These are phyloP conservation scores for Hyphopichia fennica DNA, from an alignment of 1,139 yeast species.

Conservation along the genomic window DNA sequence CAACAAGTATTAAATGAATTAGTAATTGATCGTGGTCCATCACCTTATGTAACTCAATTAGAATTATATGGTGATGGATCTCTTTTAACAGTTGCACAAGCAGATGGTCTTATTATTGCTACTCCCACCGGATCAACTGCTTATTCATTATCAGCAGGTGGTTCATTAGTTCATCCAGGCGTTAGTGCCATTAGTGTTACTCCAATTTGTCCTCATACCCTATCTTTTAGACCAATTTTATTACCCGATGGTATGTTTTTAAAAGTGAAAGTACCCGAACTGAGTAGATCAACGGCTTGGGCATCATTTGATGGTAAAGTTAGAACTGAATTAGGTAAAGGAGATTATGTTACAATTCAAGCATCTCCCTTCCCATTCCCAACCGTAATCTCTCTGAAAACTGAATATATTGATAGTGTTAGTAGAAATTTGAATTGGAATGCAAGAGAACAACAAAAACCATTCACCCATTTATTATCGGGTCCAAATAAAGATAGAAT, in stretches of 20 bases:
- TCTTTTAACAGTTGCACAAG: constrained; percentile 80
- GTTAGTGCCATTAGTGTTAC: constrained; percentile 88
- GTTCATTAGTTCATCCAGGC: constrained; percentile 85
- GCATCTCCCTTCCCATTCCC: constrained; percentile 88
- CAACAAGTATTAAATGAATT: constrained; percentile 83
- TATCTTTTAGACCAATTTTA: constrained; percentile 83
- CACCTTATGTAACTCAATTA: constrained; percentile 81
- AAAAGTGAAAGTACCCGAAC: constrained; percentile 68
- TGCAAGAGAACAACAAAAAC: constrained; percentile 76
- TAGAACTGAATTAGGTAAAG: constrained; percentile 66
- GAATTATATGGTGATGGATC: constrained; percentile 83
- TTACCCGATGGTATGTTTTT: constrained; percentile 84
- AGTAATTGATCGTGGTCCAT: constrained; percentile 85
- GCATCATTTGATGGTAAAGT: constrained; percentile 87
- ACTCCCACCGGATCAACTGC: constrained; percentile 96
- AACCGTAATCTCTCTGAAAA: constrained; percentile 70
- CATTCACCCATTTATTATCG: constrained; percentile 37
- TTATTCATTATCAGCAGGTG: constrained; percentile 87
- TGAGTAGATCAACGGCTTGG: constrained; percentile 81
- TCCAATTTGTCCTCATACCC: constrained; percentile 90
- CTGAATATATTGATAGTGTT: constrained; percentile 81
- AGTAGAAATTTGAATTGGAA: constrained; percentile 87
- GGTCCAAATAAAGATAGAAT: constrained; percentile 3
- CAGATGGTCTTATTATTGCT: constrained; percentile 85
- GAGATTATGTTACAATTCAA: constrained; percentile 73